Evolutionary conservation across 352 stramenopile species (phyloP), one percentile per base, ranked within the genome.

Genomic region (Globisporangium polare): DNA sequence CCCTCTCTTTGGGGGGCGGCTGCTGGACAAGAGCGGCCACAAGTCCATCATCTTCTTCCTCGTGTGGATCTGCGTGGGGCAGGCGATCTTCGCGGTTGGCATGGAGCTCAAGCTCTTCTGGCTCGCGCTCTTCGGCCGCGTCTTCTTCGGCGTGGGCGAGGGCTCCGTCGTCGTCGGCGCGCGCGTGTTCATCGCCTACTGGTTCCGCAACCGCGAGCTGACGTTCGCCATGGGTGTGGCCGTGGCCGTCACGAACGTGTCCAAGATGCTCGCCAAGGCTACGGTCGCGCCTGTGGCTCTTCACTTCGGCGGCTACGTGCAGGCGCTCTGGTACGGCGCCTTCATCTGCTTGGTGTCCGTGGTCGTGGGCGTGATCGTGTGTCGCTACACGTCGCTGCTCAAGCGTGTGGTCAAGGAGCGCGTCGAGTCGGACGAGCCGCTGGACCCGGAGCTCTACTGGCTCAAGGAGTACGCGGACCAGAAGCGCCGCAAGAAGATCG

Each of bases 251-350:
- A 95, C 90, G n/a, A 96, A 96, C 65, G 61, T 96, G 12, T 92
- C 80, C 60, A 97, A 97, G 80, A 97, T 96, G 79, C 58, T 96
- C n/a, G 88, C 89, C 15, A 96, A 96, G 69, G 73, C 89, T 1
- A 95, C 86, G 6, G 84, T 95, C 22, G 89, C 86, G 13, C 89
- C 90, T 0, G 78, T 96, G 33, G 88, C 88, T 1, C 66, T 95
- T 17, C 83, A 91, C 58, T 94, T 92, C 66, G 83, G 88, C 17
- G 82, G 86, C 24, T 96, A 97, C 62, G 80, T 93, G 39, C 68
- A 88, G n/a, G 83, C 86, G 42, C 69, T 96, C 15, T 96, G 85
- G 83, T 96, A 93, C 53, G 80, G 84, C 26, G 70, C 83, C 5
- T 49, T 74, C 9, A 67, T 91, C 20, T 95, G 86, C 47, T 13